A percentile compares a stretch with the other conserved stretches of the same genome.
These are phyloP conservation scores for Mariannaea sp. DNA, from an alignment of 2,329 filamentous ascomycete genomes.

Conservation along the genomic window DNA sequence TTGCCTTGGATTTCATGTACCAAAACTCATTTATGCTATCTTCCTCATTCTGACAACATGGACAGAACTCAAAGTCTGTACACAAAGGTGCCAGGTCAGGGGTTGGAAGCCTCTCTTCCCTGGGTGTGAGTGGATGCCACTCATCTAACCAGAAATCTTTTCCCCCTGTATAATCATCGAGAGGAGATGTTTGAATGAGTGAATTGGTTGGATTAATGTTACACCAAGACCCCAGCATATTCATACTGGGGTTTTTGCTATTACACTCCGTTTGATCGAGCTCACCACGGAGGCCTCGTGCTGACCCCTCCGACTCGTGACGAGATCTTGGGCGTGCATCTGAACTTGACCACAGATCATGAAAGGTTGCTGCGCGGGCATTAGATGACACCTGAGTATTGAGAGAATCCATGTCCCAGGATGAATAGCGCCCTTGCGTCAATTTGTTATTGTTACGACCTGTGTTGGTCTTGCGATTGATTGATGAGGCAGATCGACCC, in stretches of 20 bases:
- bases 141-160: slow-evolving; percentile 7
- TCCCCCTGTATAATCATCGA: not conserved
- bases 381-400: not conserved
- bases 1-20: slow-evolving; percentile 29
- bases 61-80: slow-evolving; percentile 34
- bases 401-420: not conserved
- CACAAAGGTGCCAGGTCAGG: slow-evolving; percentile 31
- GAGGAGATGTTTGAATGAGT: not conserved
- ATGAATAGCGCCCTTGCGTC: slow-evolving; percentile 12
- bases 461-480: slow-evolving; percentile 4
- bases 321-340: slow-evolving; percentile 7
- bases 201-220: not conserved
- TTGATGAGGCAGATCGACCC: not conserved
- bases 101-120: slow-evolving; percentile 27
- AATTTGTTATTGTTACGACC: not conserved
- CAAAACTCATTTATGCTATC: slow-evolving; percentile 29
- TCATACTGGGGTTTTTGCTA: not conserved
- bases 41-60: slow-evolving; percentile 23
- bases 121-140: slow-evolving; percentile 26
- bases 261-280: not conserved
- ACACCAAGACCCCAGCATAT: slow-evolving; percentile 32
- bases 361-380: not conserved
- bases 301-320: not conserved
- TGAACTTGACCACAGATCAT: slow-evolving; percentile 4
- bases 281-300: not conserved